Percentiles rank a stretch among this genome's conserved stretches.
Conservation (phyloP, 73 alveolate species). For the Tetrahymena malaccensis region DNA sequence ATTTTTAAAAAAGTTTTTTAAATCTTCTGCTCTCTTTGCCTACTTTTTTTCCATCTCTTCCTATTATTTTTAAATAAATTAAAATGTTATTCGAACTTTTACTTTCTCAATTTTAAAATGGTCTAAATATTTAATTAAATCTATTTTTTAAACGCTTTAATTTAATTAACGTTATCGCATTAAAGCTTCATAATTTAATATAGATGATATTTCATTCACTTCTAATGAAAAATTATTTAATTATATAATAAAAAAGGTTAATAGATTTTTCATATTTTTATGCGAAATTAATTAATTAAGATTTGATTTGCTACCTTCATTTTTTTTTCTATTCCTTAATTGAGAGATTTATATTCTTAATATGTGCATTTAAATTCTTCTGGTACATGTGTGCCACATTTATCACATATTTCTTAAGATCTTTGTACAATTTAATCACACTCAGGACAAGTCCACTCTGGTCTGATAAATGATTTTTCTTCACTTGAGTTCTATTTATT, state of each 20-base stretch:
- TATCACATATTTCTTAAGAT: background rate
- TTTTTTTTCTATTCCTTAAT: background rate
- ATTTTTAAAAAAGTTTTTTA: background rate
- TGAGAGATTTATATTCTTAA: background rate
- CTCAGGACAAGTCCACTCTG: background rate
- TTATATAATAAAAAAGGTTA: too few species aligned
- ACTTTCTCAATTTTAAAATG: too few species aligned
- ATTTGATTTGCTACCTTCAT: background rate
- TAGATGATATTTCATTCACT: too few species aligned
- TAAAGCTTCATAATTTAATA: too few species aligned
- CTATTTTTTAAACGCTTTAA: too few species aligned
- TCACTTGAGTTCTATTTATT: background rate
- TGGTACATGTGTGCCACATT: background rate
- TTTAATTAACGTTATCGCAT: too few species aligned
- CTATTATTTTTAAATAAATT: background rate
- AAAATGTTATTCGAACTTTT: too few species aligned
- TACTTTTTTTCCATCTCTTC: background rate
- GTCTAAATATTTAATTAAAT: too few species aligned
- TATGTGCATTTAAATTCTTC: background rate
- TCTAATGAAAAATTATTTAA: too few species aligned
- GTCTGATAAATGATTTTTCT: background rate
- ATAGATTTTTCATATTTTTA: background rate
- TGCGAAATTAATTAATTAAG: background rate
- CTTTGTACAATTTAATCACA: background rate
- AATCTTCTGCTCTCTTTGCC: background rate